Base-by-base conservation (phyloP, 805 yeast species). In the Ogataea zsoltii region DNA sequence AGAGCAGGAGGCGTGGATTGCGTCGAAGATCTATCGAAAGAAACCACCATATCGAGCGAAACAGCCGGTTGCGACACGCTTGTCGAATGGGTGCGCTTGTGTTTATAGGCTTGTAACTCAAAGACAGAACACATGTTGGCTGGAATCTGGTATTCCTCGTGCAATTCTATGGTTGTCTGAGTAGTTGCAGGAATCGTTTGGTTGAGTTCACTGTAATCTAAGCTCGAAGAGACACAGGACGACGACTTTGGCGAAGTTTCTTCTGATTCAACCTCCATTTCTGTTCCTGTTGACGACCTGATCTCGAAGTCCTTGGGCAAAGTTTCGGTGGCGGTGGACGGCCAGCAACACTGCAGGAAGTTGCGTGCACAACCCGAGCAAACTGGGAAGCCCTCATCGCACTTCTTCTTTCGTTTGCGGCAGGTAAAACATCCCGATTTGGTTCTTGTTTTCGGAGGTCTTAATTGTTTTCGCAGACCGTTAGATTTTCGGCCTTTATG, bases 361-460 rank as follows among this genome's bases (percentile, higher is more conserved):
- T 67, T 67, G 31, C 70, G 46, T 11, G 64, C 48, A 45, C 71
- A 67, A 7, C 69, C 71, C 5, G 63, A 53, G 45, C 71, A 67
- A 6, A 55, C 54, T 10, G 69, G 69, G 18, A 42, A 54, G 4
- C 36, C 48, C 47, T 66, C 70, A 49, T 65, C 63, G 49, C 71
- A 67, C 50, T 66, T 66, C 61, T 67, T 66, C 58, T 66, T 66
- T 33, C 70, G 56, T 45, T 62, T 65, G 14, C 71, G 52, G 45
- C 71, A 67, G 3, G 70, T 66, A 44, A 67, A 63, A 50, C 71
- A 67, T 17, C 71, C 71, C 2, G 63, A 56, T 44, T 58, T 66
- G 4, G 68, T 54, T 46, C 68, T 54, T 2, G 60, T 55, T 38
- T 46, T 53, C 6, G 55, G 51, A 10, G 44, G 16, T 35, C 53